Evolutionary conservation across 306 rosid species (phyloP), one percentile per base, ranked within the genome.

Genomic region (Oemleria cerasiformis): DNA sequence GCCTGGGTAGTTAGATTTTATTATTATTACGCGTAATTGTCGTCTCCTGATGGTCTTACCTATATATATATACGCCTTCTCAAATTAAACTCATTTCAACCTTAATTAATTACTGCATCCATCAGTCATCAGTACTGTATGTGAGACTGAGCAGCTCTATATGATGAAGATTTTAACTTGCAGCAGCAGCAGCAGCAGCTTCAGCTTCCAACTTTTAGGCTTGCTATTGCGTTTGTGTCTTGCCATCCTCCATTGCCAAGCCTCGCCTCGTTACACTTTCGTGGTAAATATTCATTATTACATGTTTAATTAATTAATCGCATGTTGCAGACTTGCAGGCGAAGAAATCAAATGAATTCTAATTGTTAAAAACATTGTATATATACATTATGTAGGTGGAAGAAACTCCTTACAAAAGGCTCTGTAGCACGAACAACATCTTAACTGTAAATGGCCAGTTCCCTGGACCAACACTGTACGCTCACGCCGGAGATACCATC

Each of bases 391-490:
- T 62, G 51, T 47, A 73, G 75, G 72, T 79, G 8, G 71, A 79
- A 79, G 79, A 74, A 34, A 23, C 68, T 57, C 62, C 71, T 36
- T 73, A 68, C 55, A 38, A 6, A 57, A 75, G 79, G 42, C 63
- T 79, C 6, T 86, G 86, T 74, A 71, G 81, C 53, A 81, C 81
- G 55, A 83, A 86, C 76, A 81, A 50, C 65, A 86, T 81, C 44
- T 49, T 86, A 66, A 83, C 90, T 0, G 84, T 83, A 50, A 85
- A 85, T 50, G 89, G 89, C 5, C 15, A 54, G 19, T 80, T 82
- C 50, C 86, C 89, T 0, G 90, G 88, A 54, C 90, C 86, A 59
- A 71, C 86, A 16, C 53, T 86, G 7, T 68, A 39, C 15, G 88
- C 11, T 63, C 65, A 44, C 47, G 48, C 23, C 16, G 90, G 90